A percentile compares a stretch with the other conserved stretches of the same genome.
Evolutionary conservation across 208 protist genomes (phyloP).

Genomic region (Acanthamoeba triangularis): DNA sequence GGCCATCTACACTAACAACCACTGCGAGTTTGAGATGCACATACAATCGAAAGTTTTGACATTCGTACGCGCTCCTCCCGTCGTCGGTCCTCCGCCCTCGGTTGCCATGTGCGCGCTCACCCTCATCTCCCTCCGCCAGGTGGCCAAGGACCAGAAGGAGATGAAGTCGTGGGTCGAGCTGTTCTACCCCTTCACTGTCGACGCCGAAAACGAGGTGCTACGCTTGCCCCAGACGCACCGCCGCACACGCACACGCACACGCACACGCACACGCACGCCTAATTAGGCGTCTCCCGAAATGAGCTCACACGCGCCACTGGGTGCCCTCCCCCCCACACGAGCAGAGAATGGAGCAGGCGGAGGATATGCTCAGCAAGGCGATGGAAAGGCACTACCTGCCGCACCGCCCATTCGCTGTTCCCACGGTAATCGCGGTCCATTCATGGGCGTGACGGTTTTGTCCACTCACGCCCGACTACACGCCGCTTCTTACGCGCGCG

Average conservation of each 20-base stretch:
- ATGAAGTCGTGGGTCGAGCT: slow-evolving; percentile 61
- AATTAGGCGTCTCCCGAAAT: too few species aligned
- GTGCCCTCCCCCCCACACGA: not conserved
- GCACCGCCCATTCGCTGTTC: not conserved
- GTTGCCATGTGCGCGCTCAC: not conserved
- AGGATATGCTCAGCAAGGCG: slow-evolving; percentile 25
- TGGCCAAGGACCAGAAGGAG: slow-evolving; percentile 30
- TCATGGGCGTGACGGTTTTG: not conserved
- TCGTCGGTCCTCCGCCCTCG: not conserved
- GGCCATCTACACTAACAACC: not conserved
- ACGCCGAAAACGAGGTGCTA: slow-evolving; percentile 59
- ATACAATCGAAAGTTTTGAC: not conserved
- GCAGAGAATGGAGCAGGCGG: slow-evolving; percentile 34
- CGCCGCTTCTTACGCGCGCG: too few species aligned
- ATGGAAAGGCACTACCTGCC: not conserved
- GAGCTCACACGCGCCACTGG: not conserved
- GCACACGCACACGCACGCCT: not conserved
- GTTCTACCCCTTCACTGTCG: slow-evolving; percentile 64
- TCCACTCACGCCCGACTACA: too few species aligned
- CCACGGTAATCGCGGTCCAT: not conserved
- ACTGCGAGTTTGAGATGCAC: slow-evolving; percentile 8
- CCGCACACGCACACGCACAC: not conserved
- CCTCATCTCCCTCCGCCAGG: not conserved
- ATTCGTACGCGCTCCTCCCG: not conserved
- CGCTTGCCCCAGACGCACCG: not conserved